A percentile compares a stretch with the other conserved stretches of the same genome.
Evolutionary conservation across 23 red algal species (phyloP).

Genomic region (Agarophyton chilense): DNA sequence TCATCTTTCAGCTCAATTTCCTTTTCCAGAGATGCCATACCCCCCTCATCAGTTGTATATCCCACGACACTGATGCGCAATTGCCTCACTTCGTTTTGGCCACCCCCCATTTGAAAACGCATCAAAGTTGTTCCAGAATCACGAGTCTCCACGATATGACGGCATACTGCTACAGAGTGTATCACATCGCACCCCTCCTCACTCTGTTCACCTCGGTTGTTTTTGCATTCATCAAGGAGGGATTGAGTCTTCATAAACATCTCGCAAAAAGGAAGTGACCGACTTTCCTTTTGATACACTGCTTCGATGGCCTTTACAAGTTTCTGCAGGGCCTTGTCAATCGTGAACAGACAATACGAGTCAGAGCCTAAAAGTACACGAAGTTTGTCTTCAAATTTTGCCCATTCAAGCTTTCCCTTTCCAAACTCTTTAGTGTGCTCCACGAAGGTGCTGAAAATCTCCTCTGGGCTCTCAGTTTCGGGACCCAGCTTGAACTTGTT

Average conservation of each 20-base stretch:
- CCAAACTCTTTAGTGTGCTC: slow-evolving; percentile 50
- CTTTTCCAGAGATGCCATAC: not conserved
- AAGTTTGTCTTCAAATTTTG: slow-evolving; percentile 89
- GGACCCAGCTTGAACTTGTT: slow-evolving; percentile 39
- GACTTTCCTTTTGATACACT: slow-evolving; percentile 31
- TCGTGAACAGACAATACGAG: slow-evolving; percentile 82
- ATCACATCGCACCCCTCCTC: not conserved
- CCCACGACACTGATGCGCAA: not conserved
- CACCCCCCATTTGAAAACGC: not conserved
- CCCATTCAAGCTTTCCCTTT: slow-evolving; percentile 60
- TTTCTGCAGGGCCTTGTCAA: slow-evolving; percentile 89
- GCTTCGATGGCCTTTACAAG: slow-evolving; percentile 75
- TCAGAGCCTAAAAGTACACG: slow-evolving; percentile 87
- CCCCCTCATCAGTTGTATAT: slow-evolving; percentile 1
- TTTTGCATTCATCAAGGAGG: not conserved
- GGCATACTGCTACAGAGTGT: slow-evolving; percentile 11
- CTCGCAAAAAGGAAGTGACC: slow-evolving; percentile 1
- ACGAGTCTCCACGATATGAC: slow-evolving; percentile 9
- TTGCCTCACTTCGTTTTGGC: not conserved
- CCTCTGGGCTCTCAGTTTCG: slow-evolving; percentile 26
- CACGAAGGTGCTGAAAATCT: slow-evolving; percentile 37
- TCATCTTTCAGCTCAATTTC: slow-evolving; percentile 3
- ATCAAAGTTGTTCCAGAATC: slow-evolving; percentile 20
- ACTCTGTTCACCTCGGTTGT: not conserved
- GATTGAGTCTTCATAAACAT: slow-evolving; percentile 34